Percentiles rank a stretch among this genome's conserved stretches.
Evolutionary conservation across 2,329 filamentous ascomycete genomes (phyloP).

Genomic region (Talaromyces amestolkiae): DNA sequence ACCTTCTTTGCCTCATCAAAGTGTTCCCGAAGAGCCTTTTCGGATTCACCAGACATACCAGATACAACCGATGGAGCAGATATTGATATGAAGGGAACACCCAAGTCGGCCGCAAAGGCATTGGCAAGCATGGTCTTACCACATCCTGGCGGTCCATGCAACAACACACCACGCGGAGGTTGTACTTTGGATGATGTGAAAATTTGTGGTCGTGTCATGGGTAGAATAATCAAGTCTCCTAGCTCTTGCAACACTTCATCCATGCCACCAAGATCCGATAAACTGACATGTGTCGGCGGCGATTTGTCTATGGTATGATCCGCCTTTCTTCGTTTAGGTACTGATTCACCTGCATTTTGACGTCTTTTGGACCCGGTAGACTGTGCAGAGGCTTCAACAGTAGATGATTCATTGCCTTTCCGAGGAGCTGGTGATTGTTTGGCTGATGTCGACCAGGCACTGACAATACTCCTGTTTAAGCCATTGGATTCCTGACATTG

Average conservation of each 20-base stretch:
- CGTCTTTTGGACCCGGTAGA: constrained; percentile 49
- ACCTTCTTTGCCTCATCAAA: constrained; percentile 84
- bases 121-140: constrained; percentile 83
- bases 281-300: constrained; percentile 64
- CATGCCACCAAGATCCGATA: constrained; percentile 74
- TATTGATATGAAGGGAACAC: constrained; percentile 77
- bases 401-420: constrained; percentile 31
- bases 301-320: constrained; percentile 58
- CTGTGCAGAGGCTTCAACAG: constrained; percentile 23
- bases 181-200: constrained; percentile 66
- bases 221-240: constrained; percentile 69
- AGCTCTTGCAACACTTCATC: constrained; percentile 68
- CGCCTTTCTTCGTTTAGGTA: constrained; percentile 63
- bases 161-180: constrained; percentile 69
- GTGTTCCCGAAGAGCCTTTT: constrained; percentile 78
- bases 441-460: constrained; percentile 52
- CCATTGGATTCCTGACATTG: constrained; percentile 53
- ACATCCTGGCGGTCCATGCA: constrained; percentile 81
- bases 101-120: constrained; percentile 72
- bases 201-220: constrained; percentile 65
- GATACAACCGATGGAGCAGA: constrained; percentile 77
- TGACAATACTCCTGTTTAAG: constrained; percentile 65
- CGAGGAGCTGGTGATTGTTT: constrained; percentile 27
- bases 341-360: constrained; percentile 64
- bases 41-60: constrained; percentile 84